Conservation (phyloP, 495 filamentous ascomycete genomes). For the Tuber indicum region DNA sequence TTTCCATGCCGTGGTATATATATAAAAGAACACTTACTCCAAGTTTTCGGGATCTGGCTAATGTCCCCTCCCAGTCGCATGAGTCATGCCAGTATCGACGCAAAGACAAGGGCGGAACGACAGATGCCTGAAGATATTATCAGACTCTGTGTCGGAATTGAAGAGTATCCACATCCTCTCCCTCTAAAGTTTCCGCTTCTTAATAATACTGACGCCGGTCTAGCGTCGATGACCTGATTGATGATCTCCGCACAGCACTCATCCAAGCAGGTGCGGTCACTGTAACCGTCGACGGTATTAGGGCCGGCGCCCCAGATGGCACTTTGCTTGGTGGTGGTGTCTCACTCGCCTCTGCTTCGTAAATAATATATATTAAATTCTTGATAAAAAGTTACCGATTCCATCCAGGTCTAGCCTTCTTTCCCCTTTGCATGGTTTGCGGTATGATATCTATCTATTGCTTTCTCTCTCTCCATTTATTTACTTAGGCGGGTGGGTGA, state of each 20-base stretch:
- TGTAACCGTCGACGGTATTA: conserved; percentile 69
- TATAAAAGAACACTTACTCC: conserved; percentile 4
- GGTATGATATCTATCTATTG: not conserved
- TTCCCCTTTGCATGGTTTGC: not conserved
- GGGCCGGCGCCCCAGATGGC: conserved; percentile 47
- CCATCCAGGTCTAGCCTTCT: not conserved
- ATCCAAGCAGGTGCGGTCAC: conserved; percentile 90
- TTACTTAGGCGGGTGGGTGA: not conserved
- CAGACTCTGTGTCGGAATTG: conserved; percentile 89
- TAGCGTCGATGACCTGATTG: conserved; percentile 73
- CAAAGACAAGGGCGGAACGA: conserved; percentile 80
- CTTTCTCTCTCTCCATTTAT: not conserved
- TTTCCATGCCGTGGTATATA: conserved; percentile 81
- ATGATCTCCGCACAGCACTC: conserved; percentile 81
- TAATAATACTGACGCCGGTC: not conserved
- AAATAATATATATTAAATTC: not conserved
- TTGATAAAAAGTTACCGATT: not conserved
- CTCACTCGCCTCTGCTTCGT: conserved; percentile 6
- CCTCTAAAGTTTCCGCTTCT: not conserved
- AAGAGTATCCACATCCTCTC: conserved; percentile 51
- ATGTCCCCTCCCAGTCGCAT: conserved; percentile 53
- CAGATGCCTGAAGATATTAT: conserved; percentile 95
- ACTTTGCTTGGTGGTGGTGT: conserved; percentile 12
- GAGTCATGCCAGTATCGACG: conserved; percentile 98
- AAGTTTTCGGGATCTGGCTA: not conserved